phyloP scores from a whole-genome alignment of 2,329 filamentous ascomycete species.

The Xylaria sp. region DNA sequence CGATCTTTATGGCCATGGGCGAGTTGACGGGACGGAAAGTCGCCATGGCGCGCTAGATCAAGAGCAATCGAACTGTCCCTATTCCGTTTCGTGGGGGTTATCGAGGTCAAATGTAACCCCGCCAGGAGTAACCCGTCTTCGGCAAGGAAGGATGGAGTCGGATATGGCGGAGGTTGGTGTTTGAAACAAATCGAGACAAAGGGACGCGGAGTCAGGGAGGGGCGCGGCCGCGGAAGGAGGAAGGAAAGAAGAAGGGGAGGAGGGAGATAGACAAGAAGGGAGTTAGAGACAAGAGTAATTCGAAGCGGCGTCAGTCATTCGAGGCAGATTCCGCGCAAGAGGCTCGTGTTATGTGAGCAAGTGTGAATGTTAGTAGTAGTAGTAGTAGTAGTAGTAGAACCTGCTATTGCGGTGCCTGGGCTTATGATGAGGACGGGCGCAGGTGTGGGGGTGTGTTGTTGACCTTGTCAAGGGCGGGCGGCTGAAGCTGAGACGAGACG shows the following conservation, averaged over 20 bases:
- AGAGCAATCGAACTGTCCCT: neutral
- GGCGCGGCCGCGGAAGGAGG: neutral
- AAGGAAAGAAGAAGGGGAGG: constrained; percentile 8
- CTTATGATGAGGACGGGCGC: constrained; percentile 31
- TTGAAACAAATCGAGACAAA: constrained; percentile 35
- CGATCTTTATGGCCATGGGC: constrained; percentile 47
- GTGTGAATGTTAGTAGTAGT: constrained; percentile 18
- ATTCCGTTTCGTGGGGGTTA: neutral
- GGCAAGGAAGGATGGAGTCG: constrained; percentile 15
- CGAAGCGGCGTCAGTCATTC: constrained; percentile 44
- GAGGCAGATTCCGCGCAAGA: constrained; percentile 35
- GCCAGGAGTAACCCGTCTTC: neutral
- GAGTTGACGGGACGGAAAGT: constrained; percentile 61
- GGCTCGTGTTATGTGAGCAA: constrained; percentile 27
- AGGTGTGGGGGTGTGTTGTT: constrained; percentile 36
- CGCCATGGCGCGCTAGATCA: constrained; percentile 52
- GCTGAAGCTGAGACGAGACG: constrained; percentile 44
- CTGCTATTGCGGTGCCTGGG: constrained; percentile 15
- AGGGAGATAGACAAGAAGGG: constrained; percentile 12
- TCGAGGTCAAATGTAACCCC: constrained; percentile 11
- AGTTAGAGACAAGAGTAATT: constrained; percentile 29
- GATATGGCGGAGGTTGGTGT: constrained; percentile 35
- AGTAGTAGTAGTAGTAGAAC: too few species aligned
- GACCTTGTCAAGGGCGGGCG: constrained; percentile 38
- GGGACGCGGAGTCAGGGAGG: constrained; percentile 26